phyloP scores from a whole-genome alignment of 2,329 filamentous ascomycete genomes.

The Aspergillus flavus region DNA sequence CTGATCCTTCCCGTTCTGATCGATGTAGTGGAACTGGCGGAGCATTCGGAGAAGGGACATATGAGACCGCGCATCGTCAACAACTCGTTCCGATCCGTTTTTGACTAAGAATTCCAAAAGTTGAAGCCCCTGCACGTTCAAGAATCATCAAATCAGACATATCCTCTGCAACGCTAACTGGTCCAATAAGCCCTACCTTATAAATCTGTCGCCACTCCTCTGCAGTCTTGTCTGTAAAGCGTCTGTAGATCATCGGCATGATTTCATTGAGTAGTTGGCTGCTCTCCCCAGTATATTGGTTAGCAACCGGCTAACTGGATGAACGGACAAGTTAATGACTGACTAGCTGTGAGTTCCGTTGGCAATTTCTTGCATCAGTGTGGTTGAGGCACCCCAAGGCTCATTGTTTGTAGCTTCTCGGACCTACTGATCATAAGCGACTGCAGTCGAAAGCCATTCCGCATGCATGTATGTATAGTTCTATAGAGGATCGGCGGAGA shows the following conservation, averaged over 20 bases:
- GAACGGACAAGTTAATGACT: constrained; percentile 40
- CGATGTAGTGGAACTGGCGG: constrained; percentile 95
- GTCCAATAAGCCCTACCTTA: constrained; percentile 64
- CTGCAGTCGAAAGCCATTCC: background rate
- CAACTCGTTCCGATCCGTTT: constrained; percentile 94
- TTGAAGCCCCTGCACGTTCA: constrained; percentile 66
- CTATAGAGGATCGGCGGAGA: constrained; percentile 4
- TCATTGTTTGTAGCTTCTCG: constrained; percentile 99
- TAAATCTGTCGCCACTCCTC: constrained; percentile 99
- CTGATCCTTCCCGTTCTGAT: constrained; percentile 96
- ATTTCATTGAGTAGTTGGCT: constrained; percentile 98
- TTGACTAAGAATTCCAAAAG: constrained; percentile 96
- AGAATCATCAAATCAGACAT: background rate
- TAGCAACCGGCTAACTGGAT: constrained; percentile 11
- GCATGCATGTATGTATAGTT: background rate
- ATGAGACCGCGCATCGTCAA: constrained; percentile 94
- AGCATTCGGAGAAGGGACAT: constrained; percentile 97
- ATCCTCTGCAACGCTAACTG: background rate
- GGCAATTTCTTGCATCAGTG: constrained; percentile 95
- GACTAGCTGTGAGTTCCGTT: constrained; percentile 98
- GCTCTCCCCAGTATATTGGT: constrained; percentile 18
- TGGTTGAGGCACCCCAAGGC: constrained; percentile 86
- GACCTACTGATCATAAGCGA: constrained; percentile 59
- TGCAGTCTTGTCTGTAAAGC: constrained; percentile 96
- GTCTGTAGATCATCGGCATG: constrained; percentile 99